Evolutionary conservation across 257 asterid genomes (phyloP), one percentile per base, ranked within the genome.

Genomic region (Ocimum tenuiflorum): DNA sequence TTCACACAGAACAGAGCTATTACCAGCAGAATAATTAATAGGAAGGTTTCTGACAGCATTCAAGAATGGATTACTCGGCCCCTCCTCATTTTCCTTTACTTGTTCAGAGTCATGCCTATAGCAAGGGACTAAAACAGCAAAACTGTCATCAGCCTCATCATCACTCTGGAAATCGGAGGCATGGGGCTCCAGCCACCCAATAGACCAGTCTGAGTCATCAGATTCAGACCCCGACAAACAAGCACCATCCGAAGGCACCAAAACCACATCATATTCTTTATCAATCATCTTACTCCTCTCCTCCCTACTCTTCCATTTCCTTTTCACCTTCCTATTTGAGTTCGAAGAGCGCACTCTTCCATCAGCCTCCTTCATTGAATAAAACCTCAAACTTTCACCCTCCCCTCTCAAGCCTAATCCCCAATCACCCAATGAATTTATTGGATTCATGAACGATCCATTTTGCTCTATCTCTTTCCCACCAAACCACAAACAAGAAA

Each of bases 171-270:
- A 89, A 85, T 63, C 80, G 61, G 96, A 86, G 75, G 91, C 85
- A 51, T 87, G 98, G 1, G 96, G 95, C 77, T 91, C 98, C 71
- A 87, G 81, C 98, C 98, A 91, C 86, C 98, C 98, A 8, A 91
- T 78, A 3, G 98, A 91, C 98, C 98, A 89, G 74, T 91, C 98
- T 0, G 98, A 89, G 67, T 89, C 98, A 75, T 91, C 96, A 27
- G 96, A 87, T 79, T 89, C 96, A 0, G 96, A 91, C 31, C 91
- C 96, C 8, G 98, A 91, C 62, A 91, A 82, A 71, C 89, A 74
- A 71, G 80, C 89, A 66, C 96, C 95, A 65, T 91, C 98, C 0
- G 98, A 88, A n/a, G 96, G 96, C 20, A 91, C 96, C 86, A 91
- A 75, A 8, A 91, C 95, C 18, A 81, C 75, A 67, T 91, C 95